Base-by-base conservation (phyloP, 805 yeast species). In the Geotrichum ghanense region DNA sequence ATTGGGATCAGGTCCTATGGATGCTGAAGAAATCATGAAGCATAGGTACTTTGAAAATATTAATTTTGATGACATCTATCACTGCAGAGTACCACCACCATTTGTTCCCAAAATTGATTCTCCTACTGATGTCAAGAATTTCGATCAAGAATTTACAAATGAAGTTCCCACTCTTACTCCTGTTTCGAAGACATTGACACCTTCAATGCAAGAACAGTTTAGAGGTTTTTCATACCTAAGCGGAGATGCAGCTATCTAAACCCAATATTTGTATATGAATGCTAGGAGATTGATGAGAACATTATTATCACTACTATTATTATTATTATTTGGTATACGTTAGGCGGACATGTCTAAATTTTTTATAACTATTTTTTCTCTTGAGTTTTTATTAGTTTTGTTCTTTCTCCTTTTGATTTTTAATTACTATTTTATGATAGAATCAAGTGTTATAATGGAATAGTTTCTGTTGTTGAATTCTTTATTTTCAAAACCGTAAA, bases 131-230 rank as follows among this genome's bases (percentile, higher is more conserved):
- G 88, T 89, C 42, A 76, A 92, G 2, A 87, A 87, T 68, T 92
- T 92, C 61, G 98, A 92, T 66, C 83, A 81, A 57, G 96, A 88
- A 62, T 92, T 92, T 61, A 92, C 98, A 0, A 78, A 88, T 0
- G 97, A 92, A 59, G 83, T 92, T 27, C 96, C 97, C 27, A 81
- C 95, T 44, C 73, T 90, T 64, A 92, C 98, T 1, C 98, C 98
- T 1, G 89, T 92, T 43, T 90, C 87, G 50, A 82, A 95, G 24
- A 80, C 84, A 4, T 71, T 92, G 58, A 82, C 92, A 12, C 78
- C 92, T 1, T 77, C 81, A 22, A 82, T 83, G 78, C 98, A 92
- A 71, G 97, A 92, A 58, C 94, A 87, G 68, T 92, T 92, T 75
- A 79, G 97, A 56, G 98, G 98, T 2, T 92, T 92, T 68, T 87